Percentiles rank a stretch among this genome's conserved stretches.
Evolutionary conservation across 345 rosid species (phyloP).

Genomic region (Linum trigynum): DNA sequence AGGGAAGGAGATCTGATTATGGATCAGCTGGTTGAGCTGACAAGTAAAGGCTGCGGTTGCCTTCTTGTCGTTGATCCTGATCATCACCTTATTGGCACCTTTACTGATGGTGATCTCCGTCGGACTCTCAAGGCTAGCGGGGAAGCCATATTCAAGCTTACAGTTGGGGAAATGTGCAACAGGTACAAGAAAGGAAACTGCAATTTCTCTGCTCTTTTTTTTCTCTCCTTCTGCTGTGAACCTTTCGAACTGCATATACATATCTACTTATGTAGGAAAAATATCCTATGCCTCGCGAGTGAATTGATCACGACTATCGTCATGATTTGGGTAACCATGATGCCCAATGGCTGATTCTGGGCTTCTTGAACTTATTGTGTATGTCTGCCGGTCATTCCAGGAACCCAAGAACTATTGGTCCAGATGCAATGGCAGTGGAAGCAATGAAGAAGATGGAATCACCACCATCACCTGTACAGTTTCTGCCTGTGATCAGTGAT

Average conservation of each 20-base stretch:
- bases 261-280: no score
- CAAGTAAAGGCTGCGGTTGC: conserved; percentile 93
- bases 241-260: no score
- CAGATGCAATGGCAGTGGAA: conserved; percentile 94
- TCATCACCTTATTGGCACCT: conserved; percentile 72
- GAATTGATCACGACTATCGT: no score
- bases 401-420: conserved; percentile 70
- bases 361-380: neutral
- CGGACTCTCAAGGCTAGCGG: conserved; percentile 83
- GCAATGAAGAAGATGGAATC: conserved; percentile 98
- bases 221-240: no score
- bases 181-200: conserved; percentile 31
- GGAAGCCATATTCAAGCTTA: conserved; percentile 85
- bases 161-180: conserved; percentile 92
- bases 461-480: conserved; percentile 93
- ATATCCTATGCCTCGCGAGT: no score
- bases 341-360: neutral
- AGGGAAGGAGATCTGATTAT: conserved; percentile 80
- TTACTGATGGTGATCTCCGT: conserved; percentile 89
- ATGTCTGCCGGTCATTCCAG: conserved; percentile 24
- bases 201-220: neutral
- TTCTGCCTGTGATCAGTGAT: conserved; percentile 63
- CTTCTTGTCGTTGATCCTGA: conserved; percentile 64
- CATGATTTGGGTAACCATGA: no score
- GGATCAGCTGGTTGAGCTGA: conserved; percentile 89